Evolutionary conservation across 164 flowering plant genomes (phyloP).

Genomic region (Brasenia schreberi): DNA sequence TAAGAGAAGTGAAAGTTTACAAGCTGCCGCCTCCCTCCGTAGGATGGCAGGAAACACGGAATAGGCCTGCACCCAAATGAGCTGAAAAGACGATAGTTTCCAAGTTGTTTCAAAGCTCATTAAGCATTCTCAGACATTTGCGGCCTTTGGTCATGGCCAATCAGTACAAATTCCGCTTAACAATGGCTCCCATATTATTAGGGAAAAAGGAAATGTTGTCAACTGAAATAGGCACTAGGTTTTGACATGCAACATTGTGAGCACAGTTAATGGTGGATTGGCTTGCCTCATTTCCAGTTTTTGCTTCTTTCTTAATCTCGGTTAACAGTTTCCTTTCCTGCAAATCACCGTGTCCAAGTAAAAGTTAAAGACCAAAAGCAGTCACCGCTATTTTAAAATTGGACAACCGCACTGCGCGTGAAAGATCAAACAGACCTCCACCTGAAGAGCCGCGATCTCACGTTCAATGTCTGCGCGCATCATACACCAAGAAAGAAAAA

Average conservation of each 20-base stretch:
- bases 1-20: too few species aligned
- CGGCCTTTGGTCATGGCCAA: not conserved
- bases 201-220: not conserved
- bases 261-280: not conserved
- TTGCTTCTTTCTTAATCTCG: constrained; percentile 86
- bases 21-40: too few species aligned
- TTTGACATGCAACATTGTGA: too few species aligned
- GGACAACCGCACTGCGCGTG: not conserved
- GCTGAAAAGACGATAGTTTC: too few species aligned
- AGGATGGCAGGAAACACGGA: too few species aligned
- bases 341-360: not conserved
- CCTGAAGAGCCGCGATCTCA: constrained; percentile 65
- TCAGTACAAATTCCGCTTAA: too few species aligned
- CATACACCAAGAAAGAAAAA: not conserved
- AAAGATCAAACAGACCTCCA: constrained; percentile 44
- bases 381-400: not conserved
- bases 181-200: too few species aligned
- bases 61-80: too few species aligned
- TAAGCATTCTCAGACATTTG: not conserved
- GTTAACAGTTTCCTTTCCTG: constrained; percentile 83
- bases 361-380: constrained; percentile 1
- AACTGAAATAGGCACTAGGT: too few species aligned
- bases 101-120: too few species aligned
- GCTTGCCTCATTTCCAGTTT: constrained; percentile 87
- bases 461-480: constrained; percentile 51